Conservation (phyloP, 139 green algal species). For the Tetradesmus lagerheimii region DNA sequence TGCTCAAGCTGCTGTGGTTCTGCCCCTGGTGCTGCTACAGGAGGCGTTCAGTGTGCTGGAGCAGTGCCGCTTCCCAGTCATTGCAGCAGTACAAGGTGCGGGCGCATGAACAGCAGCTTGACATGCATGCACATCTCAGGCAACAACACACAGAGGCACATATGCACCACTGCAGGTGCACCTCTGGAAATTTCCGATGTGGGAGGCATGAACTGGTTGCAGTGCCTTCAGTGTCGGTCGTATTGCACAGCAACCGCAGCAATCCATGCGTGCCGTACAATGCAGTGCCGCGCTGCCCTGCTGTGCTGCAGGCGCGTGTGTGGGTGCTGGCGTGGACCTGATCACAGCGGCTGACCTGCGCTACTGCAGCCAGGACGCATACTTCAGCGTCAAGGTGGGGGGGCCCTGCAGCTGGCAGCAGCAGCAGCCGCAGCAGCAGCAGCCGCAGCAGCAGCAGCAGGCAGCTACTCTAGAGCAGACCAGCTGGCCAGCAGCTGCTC, state of each 20-base stretch:
- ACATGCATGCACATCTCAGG: not conserved
- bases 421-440: too few relatives aligned
- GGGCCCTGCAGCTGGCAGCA: not conserved
- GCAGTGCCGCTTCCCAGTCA: slow-evolving; percentile 70
- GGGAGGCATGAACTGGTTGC: too few relatives aligned
- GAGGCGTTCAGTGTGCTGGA: slow-evolving; percentile 75
- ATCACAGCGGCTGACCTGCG: slow-evolving; percentile 90
- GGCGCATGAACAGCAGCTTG: not conserved
- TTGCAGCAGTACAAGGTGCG: slow-evolving; percentile 65
- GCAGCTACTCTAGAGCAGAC: not conserved
- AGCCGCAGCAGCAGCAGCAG: not conserved
- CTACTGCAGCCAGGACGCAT: slow-evolving; percentile 72
- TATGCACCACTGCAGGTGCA: not conserved
- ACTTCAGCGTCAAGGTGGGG: slow-evolving; percentile 90
- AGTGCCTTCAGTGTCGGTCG: not conserved
- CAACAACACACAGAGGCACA: not conserved
- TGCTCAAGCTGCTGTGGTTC: not conserved
- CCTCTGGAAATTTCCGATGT: too few relatives aligned
- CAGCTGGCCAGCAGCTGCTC: not conserved
- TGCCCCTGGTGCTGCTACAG: slow-evolving; percentile 52
- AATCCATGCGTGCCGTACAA: not conserved
- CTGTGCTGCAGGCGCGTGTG: slow-evolving; percentile 73
- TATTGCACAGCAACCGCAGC: not conserved
- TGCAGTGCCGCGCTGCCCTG: not conserved
- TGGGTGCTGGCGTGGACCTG: slow-evolving; percentile 92